phyloP scores from a whole-genome alignment of 1,284 basidiomycete species.

The Chalciporus sp. region DNA sequence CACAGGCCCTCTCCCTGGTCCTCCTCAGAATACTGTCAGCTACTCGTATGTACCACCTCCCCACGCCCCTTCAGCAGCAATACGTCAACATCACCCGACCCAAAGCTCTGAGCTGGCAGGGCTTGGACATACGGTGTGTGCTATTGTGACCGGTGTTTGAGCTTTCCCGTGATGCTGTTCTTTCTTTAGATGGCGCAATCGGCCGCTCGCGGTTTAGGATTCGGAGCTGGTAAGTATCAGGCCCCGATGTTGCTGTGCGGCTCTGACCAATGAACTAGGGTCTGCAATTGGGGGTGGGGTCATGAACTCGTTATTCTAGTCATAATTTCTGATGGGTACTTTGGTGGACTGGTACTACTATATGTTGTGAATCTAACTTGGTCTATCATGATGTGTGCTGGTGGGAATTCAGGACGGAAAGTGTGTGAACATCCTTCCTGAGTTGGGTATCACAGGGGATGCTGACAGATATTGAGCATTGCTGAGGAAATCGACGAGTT shows the following conservation, averaged over 20 bases:
- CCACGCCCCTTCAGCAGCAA: slow-evolving; percentile 39
- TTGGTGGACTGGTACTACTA: slow-evolving; percentile 5
- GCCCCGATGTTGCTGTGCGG: background rate
- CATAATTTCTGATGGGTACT: background rate
- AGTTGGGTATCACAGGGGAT: slow-evolving; percentile 25
- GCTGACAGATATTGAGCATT: slow-evolving; percentile 34
- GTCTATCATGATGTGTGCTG: slow-evolving; percentile 13
- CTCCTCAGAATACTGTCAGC: slow-evolving; percentile 26
- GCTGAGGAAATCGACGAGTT: slow-evolving; percentile 33
- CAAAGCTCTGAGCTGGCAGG: slow-evolving; percentile 65
- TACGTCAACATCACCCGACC: slow-evolving; percentile 42
- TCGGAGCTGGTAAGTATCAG: slow-evolving; percentile 54
- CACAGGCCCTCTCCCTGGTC: slow-evolving; percentile 14
- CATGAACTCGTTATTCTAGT: slow-evolving; percentile 48
- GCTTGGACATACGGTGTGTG: slow-evolving; percentile 57
- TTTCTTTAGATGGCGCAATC: slow-evolving; percentile 53
- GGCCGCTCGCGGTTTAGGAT: slow-evolving; percentile 61
- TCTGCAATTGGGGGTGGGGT: slow-evolving; percentile 49
- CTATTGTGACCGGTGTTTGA: background rate
- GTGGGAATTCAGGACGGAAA: slow-evolving; percentile 20
- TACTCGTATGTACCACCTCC: slow-evolving; percentile 34
- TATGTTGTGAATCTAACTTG: background rate
- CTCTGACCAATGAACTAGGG: slow-evolving; percentile 29
- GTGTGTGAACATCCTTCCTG: slow-evolving; percentile 28
- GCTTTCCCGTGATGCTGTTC: background rate